Evolutionary conservation across 78 protist species (phyloP), one percentile per base, ranked within the genome.

Genomic region (Dictyostelium brefeldianum): DNA sequence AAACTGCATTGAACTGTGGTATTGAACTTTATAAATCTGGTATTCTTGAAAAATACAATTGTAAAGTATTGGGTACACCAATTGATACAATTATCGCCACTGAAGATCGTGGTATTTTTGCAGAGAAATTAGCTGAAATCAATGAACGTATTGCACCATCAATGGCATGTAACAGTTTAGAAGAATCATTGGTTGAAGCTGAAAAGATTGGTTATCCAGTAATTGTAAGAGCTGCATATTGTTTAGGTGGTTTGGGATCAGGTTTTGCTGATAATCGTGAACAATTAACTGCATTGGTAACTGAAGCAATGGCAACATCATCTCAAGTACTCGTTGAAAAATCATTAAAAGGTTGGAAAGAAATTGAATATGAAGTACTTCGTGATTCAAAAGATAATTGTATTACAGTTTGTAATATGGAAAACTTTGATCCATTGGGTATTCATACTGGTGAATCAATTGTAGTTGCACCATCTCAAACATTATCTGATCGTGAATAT

Each of bases 331-430:
- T 98, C 11, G 89, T 98, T 36, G 99, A 99, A 83, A 83, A 92
- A 75, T 96, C 98, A 17, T 77, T 99, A 75, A 91, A 96, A 59
- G 99, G 99, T 36, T 99, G 99, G 99, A 99, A 99, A 90, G 99
- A 98, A 85, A 79, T 99, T 25, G 99, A 99, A 98, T 99, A 99
- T 80, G 99, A 99, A 91, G 99, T 99, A 17, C 98, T 99, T 18
- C 97, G 99, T 31, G 99, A 99, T 83, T 67, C 83, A 46, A 70
- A 95, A 51, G 99, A 98, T 97, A 99, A 99, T 97, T 98, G 99
- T 92, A 97, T 99, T 91, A 98, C 99, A 20, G 99, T 99, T 46
- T 99, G 99, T 96, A 99, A 99, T 96, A 99, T 99, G 99, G 99
- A 99, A 93, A 98, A 98, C 97, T 98, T 99, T 36, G 99, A 98